Evolutionary conservation across 495 filamentous ascomycete genomes (phyloP), one percentile per base, ranked within the genome.

Genomic region (Penicillium steckii): DNA sequence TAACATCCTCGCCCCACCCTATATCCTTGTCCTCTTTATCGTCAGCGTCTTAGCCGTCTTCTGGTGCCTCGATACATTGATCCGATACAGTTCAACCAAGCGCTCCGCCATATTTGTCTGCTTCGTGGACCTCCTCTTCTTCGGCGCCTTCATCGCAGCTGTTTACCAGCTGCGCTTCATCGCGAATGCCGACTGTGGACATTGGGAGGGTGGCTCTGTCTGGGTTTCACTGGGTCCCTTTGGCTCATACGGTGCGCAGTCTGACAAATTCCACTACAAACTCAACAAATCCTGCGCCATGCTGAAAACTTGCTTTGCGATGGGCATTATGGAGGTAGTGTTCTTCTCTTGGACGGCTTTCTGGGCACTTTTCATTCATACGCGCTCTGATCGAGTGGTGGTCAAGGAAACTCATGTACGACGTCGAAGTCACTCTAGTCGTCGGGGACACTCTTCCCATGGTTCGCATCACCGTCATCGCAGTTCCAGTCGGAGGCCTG

Each of bases 1-100:
- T 54, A 91, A 94, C 75, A 59, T 71, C 53, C 80, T 95, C 46
- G 93, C 89, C 9, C 91, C 91, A 1, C 67, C 75, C 56, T 88
- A 85, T 73, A 86, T 95, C 71, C 85, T 96, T 19, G 79, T 95
- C 52, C 84, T 96, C 56, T 96, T 96, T 83, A 96, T 96, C 72
- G 84, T 88, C 65, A 86, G 86, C 33, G 85, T 89, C 3, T 80
- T 96, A 40, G 91, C 80, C 12, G 75, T 82, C 25, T 89, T 85
- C 62, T 96, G 91, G 91, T 78, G 82, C 33, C 59, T 95, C 66
- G 84, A 82, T 67, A 96, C 91, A 4, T 72, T 95, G 10, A 85
- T 96, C 78, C 80, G 80, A 53, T 90, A 91, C 74, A 80, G 85
- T 60, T 85, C 87, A 26, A 85, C 86, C 33, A 76, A 78, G 24